phyloP scores from a whole-genome alignment of 2,329 filamentous ascomycete species.

The Nemania bipapillata region DNA sequence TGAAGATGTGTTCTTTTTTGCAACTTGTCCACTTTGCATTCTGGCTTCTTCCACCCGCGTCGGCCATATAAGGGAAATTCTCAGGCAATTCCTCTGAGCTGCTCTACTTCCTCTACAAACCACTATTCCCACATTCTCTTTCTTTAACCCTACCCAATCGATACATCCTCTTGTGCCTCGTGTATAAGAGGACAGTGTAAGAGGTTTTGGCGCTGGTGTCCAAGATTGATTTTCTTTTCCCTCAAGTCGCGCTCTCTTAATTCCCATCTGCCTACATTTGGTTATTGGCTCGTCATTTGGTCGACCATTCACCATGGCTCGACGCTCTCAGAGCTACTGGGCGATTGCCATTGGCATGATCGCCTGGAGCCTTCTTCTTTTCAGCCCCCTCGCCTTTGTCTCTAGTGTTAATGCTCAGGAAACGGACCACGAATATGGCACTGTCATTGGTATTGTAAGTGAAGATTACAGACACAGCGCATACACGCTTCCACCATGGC shows the following conservation, averaged over 20 bases:
- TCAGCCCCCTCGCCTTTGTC: slow-evolving; percentile 87
- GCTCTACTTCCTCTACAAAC: slow-evolving; percentile 30
- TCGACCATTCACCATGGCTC: slow-evolving; percentile 57
- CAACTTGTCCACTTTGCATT: slow-evolving; percentile 50
- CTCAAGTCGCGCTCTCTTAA: slow-evolving; percentile 20
- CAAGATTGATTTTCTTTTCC: slow-evolving; percentile 34
- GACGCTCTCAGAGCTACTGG: slow-evolving; percentile 73
- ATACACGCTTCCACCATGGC: background rate
- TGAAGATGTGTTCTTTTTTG: slow-evolving; percentile 52
- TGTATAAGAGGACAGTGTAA: slow-evolving; percentile 42
- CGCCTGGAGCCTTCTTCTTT: slow-evolving; percentile 90
- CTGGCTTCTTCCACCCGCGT: slow-evolving; percentile 40
- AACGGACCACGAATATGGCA: slow-evolving; percentile 77
- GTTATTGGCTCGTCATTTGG: slow-evolving; percentile 31
- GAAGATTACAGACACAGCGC: background rate
- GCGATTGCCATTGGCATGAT: slow-evolving; percentile 86
- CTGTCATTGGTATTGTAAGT: slow-evolving; percentile 89
- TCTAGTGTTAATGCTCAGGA: slow-evolving; percentile 79
- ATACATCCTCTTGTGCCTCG: slow-evolving; percentile 15
- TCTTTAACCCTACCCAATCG: slow-evolving; percentile 38
- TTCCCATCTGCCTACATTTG: slow-evolving; percentile 25
- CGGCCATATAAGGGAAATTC: slow-evolving; percentile 49
- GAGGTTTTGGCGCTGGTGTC: slow-evolving; percentile 40
- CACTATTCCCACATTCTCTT: slow-evolving; percentile 34
- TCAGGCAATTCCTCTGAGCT: slow-evolving; percentile 28